Evolutionary conservation across 768 basidiomycete genomes (phyloP).

Genomic region (Mycena amicta): DNA sequence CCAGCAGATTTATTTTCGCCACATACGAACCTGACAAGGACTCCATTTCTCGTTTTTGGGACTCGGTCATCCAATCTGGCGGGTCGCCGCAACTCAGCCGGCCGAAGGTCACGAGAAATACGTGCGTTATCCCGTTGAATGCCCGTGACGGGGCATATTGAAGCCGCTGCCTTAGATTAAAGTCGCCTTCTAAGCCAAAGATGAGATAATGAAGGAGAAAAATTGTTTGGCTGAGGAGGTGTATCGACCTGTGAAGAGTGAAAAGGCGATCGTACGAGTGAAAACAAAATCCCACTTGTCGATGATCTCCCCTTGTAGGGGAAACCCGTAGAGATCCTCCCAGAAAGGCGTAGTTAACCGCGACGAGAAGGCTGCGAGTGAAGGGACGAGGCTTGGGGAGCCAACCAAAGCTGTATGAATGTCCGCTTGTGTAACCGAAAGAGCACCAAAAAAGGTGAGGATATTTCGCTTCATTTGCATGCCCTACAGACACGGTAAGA

Average conservation of each 20-base stretch:
- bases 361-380: slow-evolving; percentile 59
- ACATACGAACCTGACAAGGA: slow-evolving; percentile 44
- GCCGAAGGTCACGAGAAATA: slow-evolving; percentile 78
- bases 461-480: slow-evolving; percentile 35
- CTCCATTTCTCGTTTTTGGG: slow-evolving; percentile 42
- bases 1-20: not conserved
- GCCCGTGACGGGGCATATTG: slow-evolving; percentile 53
- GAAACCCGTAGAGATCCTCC: slow-evolving; percentile 59
- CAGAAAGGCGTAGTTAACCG: slow-evolving; percentile 60
- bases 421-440: slow-evolving; percentile 44
- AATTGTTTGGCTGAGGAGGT: slow-evolving; percentile 52
- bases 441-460: slow-evolving; percentile 43
- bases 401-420: slow-evolving; percentile 39
- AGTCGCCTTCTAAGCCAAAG: slow-evolving; percentile 45
- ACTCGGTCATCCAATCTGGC: slow-evolving; percentile 57
- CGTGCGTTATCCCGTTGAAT: slow-evolving; percentile 65
- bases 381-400: slow-evolving; percentile 63
- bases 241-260: slow-evolving; percentile 46
- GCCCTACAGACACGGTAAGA: slow-evolving; percentile 10
- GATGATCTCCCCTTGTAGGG: slow-evolving; percentile 36
- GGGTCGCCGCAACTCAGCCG: slow-evolving; percentile 71
- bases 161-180: slow-evolving; percentile 62
- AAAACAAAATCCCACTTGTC: slow-evolving; percentile 36
- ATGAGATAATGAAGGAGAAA: slow-evolving; percentile 68
- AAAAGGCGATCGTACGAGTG: not conserved